Base-by-base conservation (phyloP, 805 yeast species). In the Vanderwaltozyma polyspora region DNA sequence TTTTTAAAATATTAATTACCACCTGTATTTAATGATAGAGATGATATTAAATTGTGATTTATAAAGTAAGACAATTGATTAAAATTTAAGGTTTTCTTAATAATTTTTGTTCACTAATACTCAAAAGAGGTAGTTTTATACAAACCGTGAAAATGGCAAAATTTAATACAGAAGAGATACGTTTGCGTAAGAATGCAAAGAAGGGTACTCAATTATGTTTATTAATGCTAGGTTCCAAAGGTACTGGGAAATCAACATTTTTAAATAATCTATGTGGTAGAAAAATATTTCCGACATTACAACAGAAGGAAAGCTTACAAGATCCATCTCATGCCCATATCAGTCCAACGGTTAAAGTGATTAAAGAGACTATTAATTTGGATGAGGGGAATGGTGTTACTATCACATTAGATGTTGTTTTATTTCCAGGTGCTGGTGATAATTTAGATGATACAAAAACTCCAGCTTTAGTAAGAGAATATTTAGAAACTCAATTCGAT, bases 351-450 rank as follows among this genome's bases (percentile, higher is more conserved):
- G 6, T 31, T 3, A 11, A 16, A 3, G 33, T 32, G 10, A 18
- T 31, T 3, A 31, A 38, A 15, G 32, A 31, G 14, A 27, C 19
- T 9, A 9, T 26, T n/a, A 6, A 19, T 14, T 8, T 77, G 23
- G 72, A 67, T 37, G 86, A 76, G 28, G 73, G 68, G 17, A 72
- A 71, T 30, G 68, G 73, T 6, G 58, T 72, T 4, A 25, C 38
- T 10, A 63, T 75, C 28, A 51, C 64, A 26, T 61, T 83, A 43
- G 73, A 74, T 42, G 64, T 79, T 31, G 70, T 79, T 32, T 78
- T 78, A 49, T 69, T 84, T 12, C 81, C 84, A 3, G 86, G 86
- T 0, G 74, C 77, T 48, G 91, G 89, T 23, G 85, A 79, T 46
- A 73, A 73, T 51, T 65, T 81, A 44, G 76, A 82, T 58, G 79